These are phyloP conservation scores for Oidiodendron maius DNA, from an alignment of 495 filamentous ascomycete species.

Conservation along the genomic window DNA sequence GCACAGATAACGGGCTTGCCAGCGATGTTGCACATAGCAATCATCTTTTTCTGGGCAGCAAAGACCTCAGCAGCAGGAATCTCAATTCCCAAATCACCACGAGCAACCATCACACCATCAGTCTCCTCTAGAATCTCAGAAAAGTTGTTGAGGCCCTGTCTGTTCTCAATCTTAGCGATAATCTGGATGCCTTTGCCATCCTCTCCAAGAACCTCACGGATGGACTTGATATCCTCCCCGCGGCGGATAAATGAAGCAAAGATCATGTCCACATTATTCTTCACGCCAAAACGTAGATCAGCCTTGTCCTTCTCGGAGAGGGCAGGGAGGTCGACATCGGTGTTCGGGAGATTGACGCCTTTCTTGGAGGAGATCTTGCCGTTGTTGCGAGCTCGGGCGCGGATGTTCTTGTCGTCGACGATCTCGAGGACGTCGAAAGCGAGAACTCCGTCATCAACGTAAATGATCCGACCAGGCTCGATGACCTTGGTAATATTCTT, in stretches of 20 bases:
- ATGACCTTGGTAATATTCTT: conserved; percentile 99
- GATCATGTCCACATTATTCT: conserved; percentile 98
- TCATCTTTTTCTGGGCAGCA: conserved; percentile 99
- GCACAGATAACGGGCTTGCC: conserved; percentile 94
- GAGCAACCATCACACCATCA: conserved; percentile 99
- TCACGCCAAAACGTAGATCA: conserved; percentile 90
- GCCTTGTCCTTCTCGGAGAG: conserved; percentile 97
- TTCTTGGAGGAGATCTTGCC: conserved; percentile 97
- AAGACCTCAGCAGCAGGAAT: conserved; percentile 98
- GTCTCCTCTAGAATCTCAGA: conserved; percentile 93
- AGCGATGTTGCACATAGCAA: conserved; percentile 98
- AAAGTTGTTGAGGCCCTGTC: conserved; percentile 97
- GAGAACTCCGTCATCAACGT: conserved; percentile 95
- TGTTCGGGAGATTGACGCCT: conserved; percentile 97
- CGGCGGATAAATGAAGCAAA: conserved; percentile 98
- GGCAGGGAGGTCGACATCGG: conserved; percentile 94
- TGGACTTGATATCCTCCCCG: conserved; percentile 83
- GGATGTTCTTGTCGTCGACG: conserved; percentile 81
- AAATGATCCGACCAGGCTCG: conserved; percentile 85
- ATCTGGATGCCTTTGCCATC: conserved; percentile 98
- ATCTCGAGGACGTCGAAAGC: conserved; percentile 90
- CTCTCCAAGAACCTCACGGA: conserved; percentile 84
- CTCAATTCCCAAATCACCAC: conserved; percentile 97
- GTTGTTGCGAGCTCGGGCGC: conserved; percentile 83
- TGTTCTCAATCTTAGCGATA: conserved; percentile 99